Evolutionary conservation across 2,329 filamentous ascomycete genomes (phyloP).

Genomic region (Ophiostoma tasmaniense): DNA sequence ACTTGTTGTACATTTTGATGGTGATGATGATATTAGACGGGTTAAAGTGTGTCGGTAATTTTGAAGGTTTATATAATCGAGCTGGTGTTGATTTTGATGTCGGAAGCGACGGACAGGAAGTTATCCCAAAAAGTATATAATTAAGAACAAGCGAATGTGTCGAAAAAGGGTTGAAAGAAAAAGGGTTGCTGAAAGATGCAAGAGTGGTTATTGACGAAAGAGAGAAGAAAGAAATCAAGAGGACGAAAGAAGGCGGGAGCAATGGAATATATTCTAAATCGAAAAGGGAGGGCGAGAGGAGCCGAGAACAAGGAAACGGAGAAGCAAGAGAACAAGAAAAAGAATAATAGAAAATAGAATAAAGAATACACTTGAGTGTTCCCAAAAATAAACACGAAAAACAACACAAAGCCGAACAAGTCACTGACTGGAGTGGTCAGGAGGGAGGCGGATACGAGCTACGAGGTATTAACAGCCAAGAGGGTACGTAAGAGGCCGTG

Average conservation of each 20-base stretch:
- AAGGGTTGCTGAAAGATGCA: slow-evolving; percentile 3
- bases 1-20: slow-evolving; percentile 15
- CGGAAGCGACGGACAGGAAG: slow-evolving; percentile 7
- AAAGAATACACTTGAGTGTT: neutral
- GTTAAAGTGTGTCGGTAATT: neutral
- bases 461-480: slow-evolving; percentile 14
- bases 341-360: neutral
- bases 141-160: slow-evolving; percentile 12
- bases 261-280: neutral
- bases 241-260: neutral
- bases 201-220: neutral
- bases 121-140: slow-evolving; percentile 7
- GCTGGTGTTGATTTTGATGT: neutral
- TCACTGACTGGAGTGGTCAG: slow-evolving; percentile 4
- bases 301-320: slow-evolving; percentile 7
- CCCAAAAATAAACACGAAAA: neutral
- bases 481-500: slow-evolving; percentile 10
- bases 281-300: neutral
- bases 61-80: neutral
- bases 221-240: slow-evolving; percentile 8
- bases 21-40: neutral
- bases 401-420: slow-evolving; percentile 2
- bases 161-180: neutral
- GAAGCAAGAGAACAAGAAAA: neutral
- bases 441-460: slow-evolving; percentile 15